Conservation (phyloP, 2,329 filamentous ascomycete species). For the Talaromyces rugulosus region DNA sequence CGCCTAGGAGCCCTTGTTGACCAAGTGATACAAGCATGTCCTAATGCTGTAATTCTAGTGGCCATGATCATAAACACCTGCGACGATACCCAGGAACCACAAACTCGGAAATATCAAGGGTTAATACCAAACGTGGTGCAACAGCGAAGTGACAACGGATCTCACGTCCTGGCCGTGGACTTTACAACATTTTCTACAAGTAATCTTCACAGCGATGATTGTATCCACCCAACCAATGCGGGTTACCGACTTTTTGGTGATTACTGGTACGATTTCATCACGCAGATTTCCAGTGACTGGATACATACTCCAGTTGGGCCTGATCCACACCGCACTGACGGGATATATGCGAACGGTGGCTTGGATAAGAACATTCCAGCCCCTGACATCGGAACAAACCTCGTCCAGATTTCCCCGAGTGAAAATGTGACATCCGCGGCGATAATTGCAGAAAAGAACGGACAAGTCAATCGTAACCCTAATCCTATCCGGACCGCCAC, state of each 20-base stretch:
- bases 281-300: neutral
- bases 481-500: too few relatives aligned
- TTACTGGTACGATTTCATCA: neutral
- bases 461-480: too few relatives aligned
- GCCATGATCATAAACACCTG: slow-evolving; percentile 2
- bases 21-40: neutral
- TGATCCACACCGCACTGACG: neutral
- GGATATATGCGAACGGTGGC: neutral
- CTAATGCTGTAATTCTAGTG: neutral
- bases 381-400: neutral
- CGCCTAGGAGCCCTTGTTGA: neutral
- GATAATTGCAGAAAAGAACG: too few relatives aligned
- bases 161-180: neutral
- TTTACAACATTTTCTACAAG: neutral
- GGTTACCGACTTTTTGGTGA: neutral
- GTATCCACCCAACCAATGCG: neutral
- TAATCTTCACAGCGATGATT: neutral
- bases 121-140: neutral
- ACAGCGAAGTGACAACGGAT: neutral
- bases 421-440: too few relatives aligned
- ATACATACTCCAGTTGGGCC: neutral
- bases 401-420: too few relatives aligned
- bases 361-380: neutral
- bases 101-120: neutral
- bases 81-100: neutral